Conservation (phyloP, 75 land plant species). For the Ceratopteris richardii region DNA sequence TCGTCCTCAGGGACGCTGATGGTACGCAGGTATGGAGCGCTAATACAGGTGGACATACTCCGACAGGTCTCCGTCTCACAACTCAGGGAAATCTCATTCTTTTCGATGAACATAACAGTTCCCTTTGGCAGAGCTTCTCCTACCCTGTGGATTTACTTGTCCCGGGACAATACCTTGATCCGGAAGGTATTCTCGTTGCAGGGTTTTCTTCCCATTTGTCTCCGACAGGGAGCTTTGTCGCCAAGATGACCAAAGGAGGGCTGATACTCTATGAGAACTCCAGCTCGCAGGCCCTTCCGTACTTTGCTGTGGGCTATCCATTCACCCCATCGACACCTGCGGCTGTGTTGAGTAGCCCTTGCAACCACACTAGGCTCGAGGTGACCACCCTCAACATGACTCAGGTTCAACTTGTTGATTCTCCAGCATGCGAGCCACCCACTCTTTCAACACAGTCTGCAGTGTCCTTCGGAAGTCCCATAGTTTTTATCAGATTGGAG, state of each 20-base stretch:
- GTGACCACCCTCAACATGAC: too few species aligned
- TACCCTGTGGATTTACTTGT: slow-evolving; percentile 34
- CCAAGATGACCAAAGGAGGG: too few species aligned
- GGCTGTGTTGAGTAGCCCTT: neutral
- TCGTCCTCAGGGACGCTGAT: too few species aligned
- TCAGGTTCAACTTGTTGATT: too few species aligned
- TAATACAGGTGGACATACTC: slow-evolving; percentile 14
- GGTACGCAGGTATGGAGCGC: slow-evolving; percentile 28
- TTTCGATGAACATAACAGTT: slow-evolving; percentile 6
- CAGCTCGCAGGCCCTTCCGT: neutral
- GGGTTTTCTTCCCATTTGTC: too few species aligned
- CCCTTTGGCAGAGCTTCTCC: slow-evolving; percentile 42
- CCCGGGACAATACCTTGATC: slow-evolving; percentile 19
- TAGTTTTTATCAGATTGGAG: slow-evolving; percentile 10
- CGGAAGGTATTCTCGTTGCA: slow-evolving; percentile 7
- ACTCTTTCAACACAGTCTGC: neutral
- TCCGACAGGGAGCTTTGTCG: too few species aligned
- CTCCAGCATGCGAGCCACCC: neutral
- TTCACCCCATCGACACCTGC: slow-evolving; percentile 1
- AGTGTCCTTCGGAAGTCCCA: slow-evolving; percentile 1
- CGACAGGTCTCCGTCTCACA: slow-evolving; percentile 20
- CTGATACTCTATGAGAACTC: too few species aligned
- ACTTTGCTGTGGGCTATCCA: slow-evolving; percentile 5
- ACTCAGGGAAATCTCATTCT: slow-evolving; percentile 41
- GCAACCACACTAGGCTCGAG: too few species aligned